Conservation (phyloP, 352 stramenopile species). For the Globisporangium ultimum region DNA sequence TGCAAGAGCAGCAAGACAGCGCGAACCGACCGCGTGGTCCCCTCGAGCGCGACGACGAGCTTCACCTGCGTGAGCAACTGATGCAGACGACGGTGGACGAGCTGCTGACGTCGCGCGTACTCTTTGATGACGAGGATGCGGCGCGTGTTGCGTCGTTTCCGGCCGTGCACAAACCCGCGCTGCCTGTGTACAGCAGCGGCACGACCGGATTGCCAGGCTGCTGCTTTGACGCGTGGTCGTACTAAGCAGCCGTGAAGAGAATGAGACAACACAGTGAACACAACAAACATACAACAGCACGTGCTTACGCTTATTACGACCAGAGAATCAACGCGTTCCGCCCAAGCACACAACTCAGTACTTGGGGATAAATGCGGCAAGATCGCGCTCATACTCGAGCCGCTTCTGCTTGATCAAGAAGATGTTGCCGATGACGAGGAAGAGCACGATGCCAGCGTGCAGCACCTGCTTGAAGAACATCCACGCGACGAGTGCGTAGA, state of each 20-base stretch:
- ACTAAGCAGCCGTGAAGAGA: conserved; percentile 1
- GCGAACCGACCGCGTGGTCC: conserved; percentile 42
- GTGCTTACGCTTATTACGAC: background rate
- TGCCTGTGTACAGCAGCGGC: conserved; percentile 31
- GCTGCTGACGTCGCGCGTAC: conserved; percentile 30
- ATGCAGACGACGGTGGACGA: conserved; percentile 29
- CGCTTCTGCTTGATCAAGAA: conserved; percentile 23
- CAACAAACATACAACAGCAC: no score
- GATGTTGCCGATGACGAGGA: conserved; percentile 24
- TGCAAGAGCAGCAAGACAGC: conserved; percentile 47
- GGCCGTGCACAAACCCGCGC: conserved; percentile 8
- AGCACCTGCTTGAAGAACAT: conserved; percentile 26
- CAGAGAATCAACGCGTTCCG: no score
- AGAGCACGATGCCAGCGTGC: conserved; percentile 33
- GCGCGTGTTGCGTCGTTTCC: conserved; percentile 21
- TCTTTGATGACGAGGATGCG: conserved; percentile 41
- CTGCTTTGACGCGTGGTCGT: conserved; percentile 44
- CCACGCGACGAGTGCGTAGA: conserved; percentile 33
- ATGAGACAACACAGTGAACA: no score
- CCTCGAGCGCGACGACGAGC: conserved; percentile 48
- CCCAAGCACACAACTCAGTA: conserved; percentile 3
- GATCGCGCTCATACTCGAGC: conserved; percentile 22
- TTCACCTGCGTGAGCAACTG: conserved; percentile 42
- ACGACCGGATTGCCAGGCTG: conserved; percentile 47
- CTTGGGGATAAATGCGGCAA: conserved; percentile 26